phyloP scores from a whole-genome alignment of 2,329 filamentous ascomycete species.

The Sporothrix inflata region DNA sequence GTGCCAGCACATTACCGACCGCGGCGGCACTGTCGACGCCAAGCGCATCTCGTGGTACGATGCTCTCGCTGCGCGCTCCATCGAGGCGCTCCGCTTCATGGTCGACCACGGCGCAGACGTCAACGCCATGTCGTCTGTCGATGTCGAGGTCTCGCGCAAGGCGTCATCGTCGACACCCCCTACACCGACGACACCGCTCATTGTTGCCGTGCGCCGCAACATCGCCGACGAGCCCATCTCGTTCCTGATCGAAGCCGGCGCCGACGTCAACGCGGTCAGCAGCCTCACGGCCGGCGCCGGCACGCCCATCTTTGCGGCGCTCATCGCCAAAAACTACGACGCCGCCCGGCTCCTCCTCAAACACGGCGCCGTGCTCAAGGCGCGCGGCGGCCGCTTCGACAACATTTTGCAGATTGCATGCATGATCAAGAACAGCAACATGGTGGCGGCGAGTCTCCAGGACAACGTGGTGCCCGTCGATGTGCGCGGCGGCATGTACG shows the following conservation, averaged over 20 bases:
- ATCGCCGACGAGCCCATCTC: not conserved
- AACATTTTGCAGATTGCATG: not conserved
- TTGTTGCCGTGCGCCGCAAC: not conserved
- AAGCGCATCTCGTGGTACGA: not conserved
- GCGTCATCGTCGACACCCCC: not conserved
- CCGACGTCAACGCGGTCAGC: not conserved
- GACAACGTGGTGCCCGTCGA: not conserved
- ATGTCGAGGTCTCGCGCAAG: not conserved
- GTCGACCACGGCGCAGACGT: not conserved
- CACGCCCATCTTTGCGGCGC: not conserved
- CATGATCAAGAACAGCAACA: not conserved
- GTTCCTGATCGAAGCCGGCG: not conserved
- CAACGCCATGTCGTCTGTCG: not conserved
- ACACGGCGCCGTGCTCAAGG: not conserved
- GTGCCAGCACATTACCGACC: not conserved
- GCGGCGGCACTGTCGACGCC: not conserved
- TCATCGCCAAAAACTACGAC: not conserved
- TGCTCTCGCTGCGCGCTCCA: not conserved
- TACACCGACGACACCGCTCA: not conserved
- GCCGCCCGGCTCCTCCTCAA: not conserved
- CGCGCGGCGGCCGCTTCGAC: not conserved
- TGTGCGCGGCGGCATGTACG: not conserved
- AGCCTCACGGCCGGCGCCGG: not conserved
- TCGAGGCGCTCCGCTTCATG: not conserved
- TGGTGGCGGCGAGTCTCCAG: not conserved